Conservation (phyloP, 2,329 filamentous ascomycete species). For the Nectriaceae sp. region DNA sequence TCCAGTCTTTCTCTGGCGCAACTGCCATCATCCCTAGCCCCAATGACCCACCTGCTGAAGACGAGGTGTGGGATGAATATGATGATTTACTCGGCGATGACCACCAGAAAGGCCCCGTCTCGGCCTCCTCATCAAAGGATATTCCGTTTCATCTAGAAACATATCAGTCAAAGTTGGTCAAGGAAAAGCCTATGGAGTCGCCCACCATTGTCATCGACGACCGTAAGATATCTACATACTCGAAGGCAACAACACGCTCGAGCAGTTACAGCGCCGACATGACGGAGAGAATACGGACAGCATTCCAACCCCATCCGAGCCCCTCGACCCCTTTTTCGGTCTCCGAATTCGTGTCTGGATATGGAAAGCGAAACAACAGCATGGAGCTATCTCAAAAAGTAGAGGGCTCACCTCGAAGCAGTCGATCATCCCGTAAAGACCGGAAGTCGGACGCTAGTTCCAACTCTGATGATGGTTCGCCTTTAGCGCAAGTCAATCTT, state of each 20-base stretch:
- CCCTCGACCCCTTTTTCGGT: slow-evolving; percentile 47
- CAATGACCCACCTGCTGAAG: slow-evolving; percentile 67
- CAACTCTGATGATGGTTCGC: slow-evolving; percentile 59
- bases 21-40: slow-evolving; percentile 67
- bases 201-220: slow-evolving; percentile 44
- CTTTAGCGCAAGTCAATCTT: slow-evolving; percentile 72
- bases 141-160: slow-evolving; percentile 58
- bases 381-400: slow-evolving; percentile 27
- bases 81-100: slow-evolving; percentile 80
- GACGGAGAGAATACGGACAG: slow-evolving; percentile 52
- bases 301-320: slow-evolving; percentile 44
- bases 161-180: slow-evolving; percentile 41
- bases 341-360: slow-evolving; percentile 39
- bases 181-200: slow-evolving; percentile 46
- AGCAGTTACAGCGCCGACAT: slow-evolving; percentile 59
- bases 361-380: slow-evolving; percentile 23
- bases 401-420: slow-evolving; percentile 31
- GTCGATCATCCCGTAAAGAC: slow-evolving; percentile 33
- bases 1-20: slow-evolving; percentile 60
- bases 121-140: slow-evolving; percentile 58
- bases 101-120: slow-evolving; percentile 44
- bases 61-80: slow-evolving; percentile 94
- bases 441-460: slow-evolving; percentile 49
- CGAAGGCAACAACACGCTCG: slow-evolving; percentile 42
- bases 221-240: slow-evolving; percentile 35